These are phyloP conservation scores for Plasmodium relictum DNA, from an alignment of 169 alveolate species.

Conservation along the genomic window DNA sequence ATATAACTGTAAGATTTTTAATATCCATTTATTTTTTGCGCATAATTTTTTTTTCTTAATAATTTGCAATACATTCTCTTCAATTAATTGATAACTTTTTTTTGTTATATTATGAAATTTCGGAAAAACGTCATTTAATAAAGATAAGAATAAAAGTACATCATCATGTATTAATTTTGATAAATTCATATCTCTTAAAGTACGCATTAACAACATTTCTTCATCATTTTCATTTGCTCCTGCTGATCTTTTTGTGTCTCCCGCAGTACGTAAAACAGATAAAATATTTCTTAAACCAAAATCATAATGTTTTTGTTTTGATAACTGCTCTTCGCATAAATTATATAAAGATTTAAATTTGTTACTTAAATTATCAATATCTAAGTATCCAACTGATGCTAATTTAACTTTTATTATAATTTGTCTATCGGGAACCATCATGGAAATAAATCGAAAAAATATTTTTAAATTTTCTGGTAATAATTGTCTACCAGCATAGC, in stretches of 20 bases:
- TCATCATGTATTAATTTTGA: constrained; percentile 97
- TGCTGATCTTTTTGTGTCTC: constrained; percentile 93
- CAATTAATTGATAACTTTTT: constrained; percentile 93
- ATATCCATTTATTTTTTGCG: constrained; percentile 68
- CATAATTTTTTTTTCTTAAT: constrained; percentile 85
- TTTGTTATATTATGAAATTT: constrained; percentile 93
- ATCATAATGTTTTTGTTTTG: constrained; percentile 97
- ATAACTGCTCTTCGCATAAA: constrained; percentile 93
- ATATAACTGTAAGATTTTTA: constrained; percentile 56
- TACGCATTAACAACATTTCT: constrained; percentile 89
- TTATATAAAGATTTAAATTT: constrained; percentile 96
- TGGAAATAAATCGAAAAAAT: constrained; percentile 94
- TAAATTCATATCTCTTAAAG: constrained; percentile 96
- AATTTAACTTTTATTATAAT: constrained; percentile 94
- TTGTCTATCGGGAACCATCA: constrained; percentile 94
- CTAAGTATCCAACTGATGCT: constrained; percentile 96
- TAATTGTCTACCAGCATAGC: constrained; percentile 98
- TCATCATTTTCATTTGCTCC: constrained; percentile 92
- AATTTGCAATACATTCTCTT: constrained; percentile 88
- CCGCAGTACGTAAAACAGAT: constrained; percentile 95
- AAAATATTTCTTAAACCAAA: constrained; percentile 98
- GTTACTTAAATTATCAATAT: constrained; percentile 94
- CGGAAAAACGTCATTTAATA: constrained; percentile 97
- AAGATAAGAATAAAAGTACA: constrained; percentile 94
- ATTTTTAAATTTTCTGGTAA: constrained; percentile 97